These are phyloP conservation scores for Ensete glaucum DNA, from an alignment of 176 grass and related monocot genomes.

Conservation along the genomic window DNA sequence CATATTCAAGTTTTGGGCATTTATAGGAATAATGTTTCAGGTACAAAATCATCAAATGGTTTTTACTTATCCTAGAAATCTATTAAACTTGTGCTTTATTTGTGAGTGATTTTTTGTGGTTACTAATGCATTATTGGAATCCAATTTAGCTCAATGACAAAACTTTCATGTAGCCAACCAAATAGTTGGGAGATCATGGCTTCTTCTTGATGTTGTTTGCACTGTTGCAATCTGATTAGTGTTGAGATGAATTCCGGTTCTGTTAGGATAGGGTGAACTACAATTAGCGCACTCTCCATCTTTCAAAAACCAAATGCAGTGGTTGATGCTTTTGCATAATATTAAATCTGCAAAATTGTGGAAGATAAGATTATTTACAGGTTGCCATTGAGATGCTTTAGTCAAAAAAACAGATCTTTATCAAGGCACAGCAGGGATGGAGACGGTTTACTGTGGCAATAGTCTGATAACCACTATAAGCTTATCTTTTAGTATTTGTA, in stretches of 20 bases:
- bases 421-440: not conserved
- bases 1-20: constrained; percentile 97
- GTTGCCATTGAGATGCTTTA: no score
- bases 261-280: not conserved
- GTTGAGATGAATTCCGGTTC: no score
- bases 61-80: not conserved
- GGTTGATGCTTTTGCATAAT: not conserved
- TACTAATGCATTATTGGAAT: not conserved
- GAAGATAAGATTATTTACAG: not conserved
- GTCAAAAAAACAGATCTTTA: not conserved
- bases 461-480: not conserved
- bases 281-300: not conserved
- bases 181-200: not conserved
- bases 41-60: constrained; percentile 24
- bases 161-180: no score
- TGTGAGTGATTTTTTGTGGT: not conserved
- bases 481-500: not conserved
- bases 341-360: not conserved
- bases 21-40: constrained; percentile 87
- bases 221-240: not conserved
- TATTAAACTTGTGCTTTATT: not conserved
- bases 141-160: no score
- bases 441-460: not conserved
- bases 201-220: no score
- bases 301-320: not conserved